These are phyloP conservation scores for Torulaspora pretoriensis DNA, from an alignment of 1,139 yeast species.

Conservation along the genomic window DNA sequence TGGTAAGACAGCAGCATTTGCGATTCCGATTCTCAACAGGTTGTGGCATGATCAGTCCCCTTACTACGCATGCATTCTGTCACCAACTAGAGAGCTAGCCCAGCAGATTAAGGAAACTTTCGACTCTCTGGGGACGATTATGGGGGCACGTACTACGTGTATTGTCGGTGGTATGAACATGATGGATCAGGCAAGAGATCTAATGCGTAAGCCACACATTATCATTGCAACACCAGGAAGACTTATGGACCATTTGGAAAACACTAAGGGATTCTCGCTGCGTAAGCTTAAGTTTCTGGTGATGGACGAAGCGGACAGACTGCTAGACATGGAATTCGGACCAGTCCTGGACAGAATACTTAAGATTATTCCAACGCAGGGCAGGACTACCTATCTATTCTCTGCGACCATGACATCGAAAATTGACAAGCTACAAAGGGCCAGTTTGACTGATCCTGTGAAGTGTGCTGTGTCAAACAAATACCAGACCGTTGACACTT, in stretches of 20 bases:
- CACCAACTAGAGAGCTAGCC: constrained; percentile 97
- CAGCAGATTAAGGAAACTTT: constrained; percentile 94
- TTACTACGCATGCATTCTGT: constrained; percentile 81
- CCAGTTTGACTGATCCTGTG: constrained; percentile 84
- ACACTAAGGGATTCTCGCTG: constrained; percentile 86
- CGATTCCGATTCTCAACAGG: constrained; percentile 84
- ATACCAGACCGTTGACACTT: constrained; percentile 89
- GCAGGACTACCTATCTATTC: constrained; percentile 81
- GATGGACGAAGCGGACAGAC: constrained; percentile 96
- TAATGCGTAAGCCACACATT: constrained; percentile 90
- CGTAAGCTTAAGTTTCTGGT: constrained; percentile 78
- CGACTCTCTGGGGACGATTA: constrained; percentile 83
- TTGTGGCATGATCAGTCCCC: constrained; percentile 87
- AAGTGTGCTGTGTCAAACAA: constrained; percentile 84
- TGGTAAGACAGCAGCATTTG: constrained; percentile 84
- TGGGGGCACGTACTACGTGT: constrained; percentile 85
- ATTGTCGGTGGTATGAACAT: constrained; percentile 98
- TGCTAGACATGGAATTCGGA: constrained; percentile 94
- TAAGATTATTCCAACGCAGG: constrained; percentile 65
- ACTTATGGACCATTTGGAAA: constrained; percentile 89
- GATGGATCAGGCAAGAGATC: constrained; percentile 95
- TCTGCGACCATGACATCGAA: constrained; percentile 97
- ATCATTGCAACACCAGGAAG: constrained; percentile 97
- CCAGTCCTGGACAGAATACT: constrained; percentile 87
- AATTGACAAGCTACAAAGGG: constrained; percentile 90